phyloP scores from a whole-genome alignment of 202 grass and related monocot genomes.

The Panicum hallii region DNA sequence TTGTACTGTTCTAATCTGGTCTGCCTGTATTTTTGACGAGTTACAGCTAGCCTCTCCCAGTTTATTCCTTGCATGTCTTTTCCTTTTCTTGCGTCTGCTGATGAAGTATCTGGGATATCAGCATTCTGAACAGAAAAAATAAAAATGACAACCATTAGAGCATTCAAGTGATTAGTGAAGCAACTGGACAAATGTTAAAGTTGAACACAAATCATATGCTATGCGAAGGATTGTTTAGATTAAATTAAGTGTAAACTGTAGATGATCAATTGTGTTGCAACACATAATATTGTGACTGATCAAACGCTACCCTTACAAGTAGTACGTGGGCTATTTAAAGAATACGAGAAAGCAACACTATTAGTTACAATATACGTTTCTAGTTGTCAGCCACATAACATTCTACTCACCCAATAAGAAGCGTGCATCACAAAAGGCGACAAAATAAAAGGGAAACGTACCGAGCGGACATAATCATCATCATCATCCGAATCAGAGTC shows the following conservation, averaged over 20 bases:
- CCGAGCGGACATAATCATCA: conserved; percentile 58
- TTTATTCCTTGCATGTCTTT: conserved; percentile 96
- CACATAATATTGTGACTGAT: neutral
- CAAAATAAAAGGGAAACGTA: conserved; percentile 44
- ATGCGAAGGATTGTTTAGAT: neutral
- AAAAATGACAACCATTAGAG: conserved; percentile 29
- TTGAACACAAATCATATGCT: neutral
- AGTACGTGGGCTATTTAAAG: neutral
- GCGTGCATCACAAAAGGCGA: neutral
- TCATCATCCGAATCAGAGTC: conserved; percentile 85
- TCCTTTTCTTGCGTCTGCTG: conserved; percentile 84
- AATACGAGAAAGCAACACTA: neutral
- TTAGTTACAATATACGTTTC: neutral
- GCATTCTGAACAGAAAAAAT: conserved; percentile 48
- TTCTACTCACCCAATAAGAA: neutral
- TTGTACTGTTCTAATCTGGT: conserved; percentile 96
- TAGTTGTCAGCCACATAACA: neutral
- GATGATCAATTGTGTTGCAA: neutral
- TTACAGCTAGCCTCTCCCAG: conserved; percentile 70
- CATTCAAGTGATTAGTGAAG: conserved; percentile 18
- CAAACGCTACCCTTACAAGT: neutral
- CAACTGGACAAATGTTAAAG: conserved; percentile 1
- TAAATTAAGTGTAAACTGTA: neutral
- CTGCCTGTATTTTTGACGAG: conserved; percentile 77
- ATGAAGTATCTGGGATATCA: conserved; percentile 76